Percentiles rank a stretch among this genome's conserved stretches.
These are phyloP conservation scores for Magnusiomyces paraingens DNA, from an alignment of 1,139 yeast genomes.

Conservation along the genomic window DNA sequence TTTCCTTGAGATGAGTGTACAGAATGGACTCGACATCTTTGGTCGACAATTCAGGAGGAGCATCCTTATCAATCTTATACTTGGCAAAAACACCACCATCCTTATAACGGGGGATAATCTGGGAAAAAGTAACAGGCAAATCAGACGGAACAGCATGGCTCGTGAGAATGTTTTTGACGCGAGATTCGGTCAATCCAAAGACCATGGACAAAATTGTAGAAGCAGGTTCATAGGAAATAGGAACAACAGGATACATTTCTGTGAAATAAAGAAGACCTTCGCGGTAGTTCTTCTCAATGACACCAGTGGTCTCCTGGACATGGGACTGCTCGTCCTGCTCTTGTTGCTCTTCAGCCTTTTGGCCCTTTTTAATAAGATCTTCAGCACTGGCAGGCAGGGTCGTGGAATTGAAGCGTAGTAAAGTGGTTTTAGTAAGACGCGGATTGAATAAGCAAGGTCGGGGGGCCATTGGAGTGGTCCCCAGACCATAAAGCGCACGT, in stretches of 20 bases:
- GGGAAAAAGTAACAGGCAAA: slow-evolving; percentile 40
- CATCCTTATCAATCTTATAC: slow-evolving; percentile 35
- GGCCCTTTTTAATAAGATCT: slow-evolving; percentile 8
- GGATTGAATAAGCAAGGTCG: background rate
- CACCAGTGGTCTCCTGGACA: slow-evolving; percentile 44
- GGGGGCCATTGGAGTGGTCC: background rate
- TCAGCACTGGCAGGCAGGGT: slow-evolving; percentile 7
- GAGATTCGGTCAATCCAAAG: slow-evolving; percentile 21
- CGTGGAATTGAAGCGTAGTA: background rate
- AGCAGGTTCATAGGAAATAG: slow-evolving; percentile 34
- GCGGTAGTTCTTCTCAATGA: slow-evolving; percentile 44
- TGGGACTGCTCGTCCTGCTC: slow-evolving; percentile 47
- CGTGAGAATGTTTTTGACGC: slow-evolving; percentile 35
- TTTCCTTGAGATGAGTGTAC: slow-evolving; percentile 20
- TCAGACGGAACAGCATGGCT: slow-evolving; percentile 39
- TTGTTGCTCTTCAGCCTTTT: slow-evolving; percentile 24
- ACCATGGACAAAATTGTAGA: slow-evolving; percentile 10
- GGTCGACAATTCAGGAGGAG: slow-evolving; percentile 16
- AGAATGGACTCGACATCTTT: slow-evolving; percentile 25
- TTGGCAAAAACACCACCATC: slow-evolving; percentile 95
- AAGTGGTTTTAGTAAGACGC: background rate
- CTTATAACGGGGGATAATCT: slow-evolving; percentile 60
- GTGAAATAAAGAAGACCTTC: slow-evolving; percentile 45
- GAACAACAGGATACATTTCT: slow-evolving; percentile 28
- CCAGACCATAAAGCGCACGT: background rate